A percentile compares a stretch with the other conserved stretches of the same genome.
Evolutionary conservation across 2,329 filamentous ascomycete species (phyloP).

Genomic region (Clonostachys sp.): DNA sequence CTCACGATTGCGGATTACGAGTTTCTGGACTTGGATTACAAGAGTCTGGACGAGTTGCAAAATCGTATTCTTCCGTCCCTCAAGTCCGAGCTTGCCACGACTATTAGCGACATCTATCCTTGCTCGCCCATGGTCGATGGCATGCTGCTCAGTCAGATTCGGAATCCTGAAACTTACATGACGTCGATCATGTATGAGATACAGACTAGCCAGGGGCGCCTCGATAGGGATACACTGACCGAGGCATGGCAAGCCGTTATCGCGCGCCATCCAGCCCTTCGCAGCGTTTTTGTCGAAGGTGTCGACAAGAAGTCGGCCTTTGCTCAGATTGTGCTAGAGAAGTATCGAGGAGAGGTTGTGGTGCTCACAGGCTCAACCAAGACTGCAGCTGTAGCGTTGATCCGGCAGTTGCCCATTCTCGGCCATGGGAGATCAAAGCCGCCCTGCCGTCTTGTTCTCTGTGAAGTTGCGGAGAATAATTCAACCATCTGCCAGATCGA

Average conservation of each 20-base stretch:
- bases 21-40: background rate
- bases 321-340: slow-evolving; percentile 11
- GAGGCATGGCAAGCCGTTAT: slow-evolving; percentile 12
- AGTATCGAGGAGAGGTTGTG: background rate
- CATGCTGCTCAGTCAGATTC: slow-evolving; percentile 10
- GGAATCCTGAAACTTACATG: slow-evolving; percentile 11
- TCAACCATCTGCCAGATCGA: background rate
- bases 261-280: slow-evolving; percentile 10
- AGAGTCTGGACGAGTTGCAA: too few species aligned
- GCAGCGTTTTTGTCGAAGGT: slow-evolving; percentile 11
- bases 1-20: slow-evolving; percentile 4
- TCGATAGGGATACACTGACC: slow-evolving; percentile 17
- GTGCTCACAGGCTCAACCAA: slow-evolving; percentile 9
- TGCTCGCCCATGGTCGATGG: slow-evolving; percentile 13
- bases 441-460: slow-evolving; percentile 2
- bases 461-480: background rate
- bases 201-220: slow-evolving; percentile 18
- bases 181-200: slow-evolving; percentile 28
- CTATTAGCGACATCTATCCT: slow-evolving; percentile 13
- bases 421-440: background rate
- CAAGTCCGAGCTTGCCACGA: too few species aligned
- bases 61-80: too few species aligned
- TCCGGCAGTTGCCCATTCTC: slow-evolving; percentile 4
- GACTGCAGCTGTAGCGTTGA: slow-evolving; percentile 4
- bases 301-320: slow-evolving; percentile 4